phyloP scores from a whole-genome alignment of 768 basidiomycete genomes.

The Boletus tomentosulus region DNA sequence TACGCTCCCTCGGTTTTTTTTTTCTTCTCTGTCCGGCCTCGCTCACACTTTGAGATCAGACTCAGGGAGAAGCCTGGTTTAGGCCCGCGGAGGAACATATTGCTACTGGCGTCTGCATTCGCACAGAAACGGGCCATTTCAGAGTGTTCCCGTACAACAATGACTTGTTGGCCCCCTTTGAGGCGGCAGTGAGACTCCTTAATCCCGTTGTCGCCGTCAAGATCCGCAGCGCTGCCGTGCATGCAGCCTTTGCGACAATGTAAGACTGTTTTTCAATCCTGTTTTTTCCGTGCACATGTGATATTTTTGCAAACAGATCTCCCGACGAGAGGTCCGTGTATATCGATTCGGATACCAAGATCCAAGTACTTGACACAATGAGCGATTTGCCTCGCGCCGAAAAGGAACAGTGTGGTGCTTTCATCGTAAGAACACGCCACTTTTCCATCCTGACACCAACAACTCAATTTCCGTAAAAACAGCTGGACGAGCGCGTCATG shows the following conservation, averaged over 20 bases:
- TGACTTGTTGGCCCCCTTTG: conserved; percentile 68
- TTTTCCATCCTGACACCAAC: background rate
- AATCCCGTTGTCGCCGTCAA: conserved; percentile 86
- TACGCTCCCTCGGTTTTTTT: conserved; percentile 26
- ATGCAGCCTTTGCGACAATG: conserved; percentile 71
- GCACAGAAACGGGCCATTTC: conserved; percentile 63
- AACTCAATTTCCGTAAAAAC: background rate
- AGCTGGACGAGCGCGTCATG: conserved; percentile 80
- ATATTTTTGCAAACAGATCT: conserved; percentile 33
- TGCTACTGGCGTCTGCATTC: conserved; percentile 71
- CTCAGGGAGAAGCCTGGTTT: conserved; percentile 81
- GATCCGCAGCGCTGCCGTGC: conserved; percentile 71
- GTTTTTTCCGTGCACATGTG: background rate
- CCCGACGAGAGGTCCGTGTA: conserved; percentile 56
- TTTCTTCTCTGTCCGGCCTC: background rate
- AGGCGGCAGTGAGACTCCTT: conserved; percentile 64
- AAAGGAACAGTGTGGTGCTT: conserved; percentile 89
- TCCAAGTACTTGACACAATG: conserved; percentile 78
- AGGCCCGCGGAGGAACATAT: conserved; percentile 77
- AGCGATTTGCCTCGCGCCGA: conserved; percentile 67
- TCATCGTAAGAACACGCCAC: conserved; percentile 53
- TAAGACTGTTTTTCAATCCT: conserved; percentile 31
- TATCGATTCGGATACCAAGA: conserved; percentile 75
- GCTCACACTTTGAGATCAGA: conserved; percentile 40
- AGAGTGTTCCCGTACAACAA: conserved; percentile 85